Percentiles rank a stretch among this genome's conserved stretches.
Conservation (phyloP, 257 asterid genomes). For the Prunella vulgaris region DNA sequence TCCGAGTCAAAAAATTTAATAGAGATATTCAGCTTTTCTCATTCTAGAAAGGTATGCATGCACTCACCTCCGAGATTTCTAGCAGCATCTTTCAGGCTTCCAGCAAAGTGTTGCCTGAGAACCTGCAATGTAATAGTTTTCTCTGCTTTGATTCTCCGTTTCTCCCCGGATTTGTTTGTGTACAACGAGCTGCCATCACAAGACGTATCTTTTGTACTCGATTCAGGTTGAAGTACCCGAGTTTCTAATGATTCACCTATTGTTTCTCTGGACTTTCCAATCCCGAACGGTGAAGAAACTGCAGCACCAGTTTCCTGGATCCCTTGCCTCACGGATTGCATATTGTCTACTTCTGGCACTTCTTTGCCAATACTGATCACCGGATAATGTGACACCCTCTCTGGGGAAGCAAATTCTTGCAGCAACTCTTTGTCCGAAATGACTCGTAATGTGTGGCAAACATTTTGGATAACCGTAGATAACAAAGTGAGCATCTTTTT, state of each 20-base stretch:
- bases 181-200: slow-evolving; percentile 39
- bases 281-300: slow-evolving; percentile 27
- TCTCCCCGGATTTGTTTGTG: slow-evolving; percentile 41
- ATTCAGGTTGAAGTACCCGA: slow-evolving; percentile 27
- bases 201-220: slow-evolving; percentile 36
- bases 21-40: too few relatives aligned
- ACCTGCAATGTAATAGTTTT: slow-evolving; percentile 69
- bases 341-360: slow-evolving; percentile 16
- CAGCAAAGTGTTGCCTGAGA: slow-evolving; percentile 86
- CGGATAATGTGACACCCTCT: slow-evolving; percentile 16
- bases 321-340: slow-evolving; percentile 14
- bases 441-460: slow-evolving; percentile 60
- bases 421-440: slow-evolving; percentile 66
- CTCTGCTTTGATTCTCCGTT: slow-evolving; percentile 65
- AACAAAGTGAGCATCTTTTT: slow-evolving; percentile 58
- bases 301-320: slow-evolving; percentile 23
- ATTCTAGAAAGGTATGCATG: neutral
- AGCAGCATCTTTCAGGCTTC: slow-evolving; percentile 96
- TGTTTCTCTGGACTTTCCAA: slow-evolving; percentile 23
- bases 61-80: slow-evolving; percentile 80
- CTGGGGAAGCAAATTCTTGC: slow-evolving; percentile 39
- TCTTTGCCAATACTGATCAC: slow-evolving; percentile 17
- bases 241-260: slow-evolving; percentile 21
- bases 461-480: slow-evolving; percentile 58
- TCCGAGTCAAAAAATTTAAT: too few relatives aligned